Evolutionary conservation across 2,329 filamentous ascomycete species (phyloP).

Genomic region (Alternaria sp.): DNA sequence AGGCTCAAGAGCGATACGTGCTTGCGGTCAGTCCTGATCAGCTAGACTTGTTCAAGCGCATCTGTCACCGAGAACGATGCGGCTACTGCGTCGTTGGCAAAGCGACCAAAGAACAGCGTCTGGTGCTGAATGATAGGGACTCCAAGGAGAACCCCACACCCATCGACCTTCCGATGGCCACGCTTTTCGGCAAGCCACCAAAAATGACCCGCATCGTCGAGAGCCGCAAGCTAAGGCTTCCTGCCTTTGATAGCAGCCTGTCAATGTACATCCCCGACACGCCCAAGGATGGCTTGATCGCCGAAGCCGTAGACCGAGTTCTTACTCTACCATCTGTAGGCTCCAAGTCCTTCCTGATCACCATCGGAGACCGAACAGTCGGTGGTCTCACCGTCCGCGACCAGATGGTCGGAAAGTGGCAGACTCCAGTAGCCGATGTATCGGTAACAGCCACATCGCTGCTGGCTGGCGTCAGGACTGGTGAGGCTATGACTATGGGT

Average conservation of each 20-base stretch:
- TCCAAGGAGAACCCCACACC: conserved; percentile 76
- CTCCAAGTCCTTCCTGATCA: conserved; percentile 97
- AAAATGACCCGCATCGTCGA: conserved; percentile 79
- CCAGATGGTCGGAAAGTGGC: conserved; percentile 97
- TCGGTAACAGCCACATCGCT: conserved; percentile 89
- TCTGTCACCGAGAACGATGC: conserved; percentile 84
- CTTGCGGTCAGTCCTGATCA: conserved; percentile 82
- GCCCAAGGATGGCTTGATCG: conserved; percentile 62
- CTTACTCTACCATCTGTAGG: conserved; percentile 87
- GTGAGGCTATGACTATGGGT: conserved; percentile 98
- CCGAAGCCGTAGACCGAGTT: conserved; percentile 80
- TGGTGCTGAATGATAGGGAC: conserved; percentile 84
- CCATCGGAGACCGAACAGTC: conserved; percentile 91
- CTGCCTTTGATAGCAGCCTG: conserved; percentile 78
- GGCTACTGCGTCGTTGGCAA: conserved; percentile 90
- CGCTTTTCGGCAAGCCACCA: conserved; percentile 87
- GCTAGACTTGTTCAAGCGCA: conserved; percentile 74
- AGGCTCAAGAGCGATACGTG: conserved; percentile 96
- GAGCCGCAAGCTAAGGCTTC: conserved; percentile 72
- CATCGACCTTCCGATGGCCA: conserved; percentile 88
- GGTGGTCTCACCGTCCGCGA: conserved; percentile 88
- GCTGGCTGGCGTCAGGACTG: conserved; percentile 73
- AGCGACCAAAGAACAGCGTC: conserved; percentile 73
- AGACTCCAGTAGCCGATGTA: conserved; percentile 91
- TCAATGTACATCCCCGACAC: conserved; percentile 69